Base-by-base conservation (phyloP, 2,329 filamentous ascomycete genomes). In the Plenodomus tracheiphilus region DNA sequence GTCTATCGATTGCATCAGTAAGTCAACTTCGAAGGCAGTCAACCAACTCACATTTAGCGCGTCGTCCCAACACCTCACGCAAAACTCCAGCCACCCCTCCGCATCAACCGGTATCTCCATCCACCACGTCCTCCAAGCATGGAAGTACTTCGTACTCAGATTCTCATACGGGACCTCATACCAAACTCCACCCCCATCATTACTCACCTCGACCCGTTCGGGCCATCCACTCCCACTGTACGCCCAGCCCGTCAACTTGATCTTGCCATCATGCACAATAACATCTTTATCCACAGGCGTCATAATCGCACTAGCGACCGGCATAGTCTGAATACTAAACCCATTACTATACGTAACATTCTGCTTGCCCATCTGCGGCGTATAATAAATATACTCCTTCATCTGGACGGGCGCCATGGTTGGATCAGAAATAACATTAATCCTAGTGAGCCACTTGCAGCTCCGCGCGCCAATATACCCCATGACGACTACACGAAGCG, bases 291-390 rank as follows among this genome's bases (percentile, higher is more conserved):
- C 78, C 71, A 76, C 74, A 0, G 85, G 85, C 0, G 79, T 75
- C 81, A 87, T 87, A 58, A 88, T 87, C 17, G 85, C 85, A 15
- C 78, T 82, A 39, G 79, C 82, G 3, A 88, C 85, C 0, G 86
- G 86, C 85, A 88, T 89, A 30, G 88, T 85, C 61, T 89, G 86
- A 59, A 87, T 88, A 53, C 80, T 81, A 52, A 86, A 85, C 0
- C 83, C 85, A 39, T 83, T 82, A 15, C 75, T 82, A 56, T 81
- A 79, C 8, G 72, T 74, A 10, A 78, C 74, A 53, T 88, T 88
- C 57, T 88, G 84, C 70, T 88, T 88, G 10, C 85, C 85, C 0
- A 85, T 73, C 64, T 89, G 85, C 10, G 84, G 83, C 1, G 81
- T 83, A 65, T 85, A 90, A 70, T 89, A 88, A 0, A 88, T 74